Evolutionary conservation across 257 asterid species (phyloP), one percentile per base, ranked within the genome.

Genomic region (Fraxinus americana): DNA sequence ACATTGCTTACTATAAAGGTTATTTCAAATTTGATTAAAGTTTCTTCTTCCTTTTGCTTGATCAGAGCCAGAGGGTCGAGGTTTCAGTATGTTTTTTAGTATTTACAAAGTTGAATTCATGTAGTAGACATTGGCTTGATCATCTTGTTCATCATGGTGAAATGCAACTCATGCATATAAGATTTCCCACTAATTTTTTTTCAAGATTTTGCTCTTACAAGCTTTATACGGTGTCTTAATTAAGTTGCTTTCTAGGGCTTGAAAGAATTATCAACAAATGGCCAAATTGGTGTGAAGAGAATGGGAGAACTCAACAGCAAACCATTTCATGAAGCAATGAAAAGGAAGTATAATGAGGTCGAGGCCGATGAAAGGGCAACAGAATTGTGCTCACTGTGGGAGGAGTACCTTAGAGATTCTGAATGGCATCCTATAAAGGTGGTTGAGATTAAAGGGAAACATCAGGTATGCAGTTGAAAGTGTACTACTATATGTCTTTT

Each of bases 341-440:
- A 83, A 73, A 79, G 80, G 82, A 93, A 82, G 78, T 90, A 93
- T 72, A 78, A 65, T 34, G 96, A 90, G 63, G 78, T 77, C 13
- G 97, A 90, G 80, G 97, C 96, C 29, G 90, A 90, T 74, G 97
- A 93, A 80, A 90, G 78, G 83, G 97, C 98, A 39, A 83, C 91
- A 13, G 97, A 95, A 50, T 67, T 95, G 85, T 89, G 94, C 90
- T 89, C 96, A 0, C 77, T 93, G 77, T 95, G 97, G 98, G 93
- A 93, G 85, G 99, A 95, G 85, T 88, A 93, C 88, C 99, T 95
- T 52, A 86, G 93, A 80, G 94, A 95, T 85, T 93, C 97, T 19
- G 96, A 81, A 75, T 95, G 99, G 99, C 98, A 95, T 85, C 99
- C 98, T 75, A 71, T 89, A 43, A 89, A 81, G 78, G 94, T 93